Base-by-base conservation (phyloP, 139 green algal genomes). In the Protoeuglena noctilucae region DNA sequence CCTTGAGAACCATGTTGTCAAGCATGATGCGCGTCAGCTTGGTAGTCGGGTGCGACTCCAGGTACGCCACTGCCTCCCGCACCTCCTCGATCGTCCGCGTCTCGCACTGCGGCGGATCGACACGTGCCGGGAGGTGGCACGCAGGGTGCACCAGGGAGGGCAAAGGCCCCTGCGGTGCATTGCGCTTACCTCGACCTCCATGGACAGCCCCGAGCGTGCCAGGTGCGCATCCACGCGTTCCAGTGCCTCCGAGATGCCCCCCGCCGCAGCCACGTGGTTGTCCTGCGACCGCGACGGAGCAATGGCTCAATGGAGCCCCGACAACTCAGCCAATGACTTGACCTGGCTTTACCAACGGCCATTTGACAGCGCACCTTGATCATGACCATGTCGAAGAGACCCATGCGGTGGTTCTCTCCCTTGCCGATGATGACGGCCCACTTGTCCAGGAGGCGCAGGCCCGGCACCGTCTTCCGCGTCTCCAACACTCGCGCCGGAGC, bases 331-430 rank as follows among this genome's bases (percentile, higher is more conserved):
- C n/a, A n/a, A n/a, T n/a, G n/a, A n/a, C n/a, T n/a, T n/a, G n/a
- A n/a, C n/a, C n/a, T n/a, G n/a, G n/a, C n/a, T n/a, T n/a, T n/a
- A n/a, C n/a, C n/a, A n/a, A n/a, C n/a, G 16, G 14, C 14, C 16
- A 16, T 16, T 46, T 16, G 39, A 16, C 14, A 46, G 18, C 43
- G 43, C 18, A 50, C 43, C 62, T 99, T 99, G 67, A 99, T 96
- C 85, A 99, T 94, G 61, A 97, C 77, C 89, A 97, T 96, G 78
- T 97, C 90, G 60, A 80, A 96, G 56, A 91, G 58, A 0, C 82
- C 81, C 71, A 93, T 88, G 9, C 83, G 57, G 64, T 93, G 83
- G 65, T 88, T 90, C 6, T 56, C 17, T 7, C 72, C 83, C 7
- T 83, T 80, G 19, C 80, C 84, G 14, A 95, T 89, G 2, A 86